Base-by-base conservation (phyloP, 352 stramenopile species). In the Bremia lactucae region DNA sequence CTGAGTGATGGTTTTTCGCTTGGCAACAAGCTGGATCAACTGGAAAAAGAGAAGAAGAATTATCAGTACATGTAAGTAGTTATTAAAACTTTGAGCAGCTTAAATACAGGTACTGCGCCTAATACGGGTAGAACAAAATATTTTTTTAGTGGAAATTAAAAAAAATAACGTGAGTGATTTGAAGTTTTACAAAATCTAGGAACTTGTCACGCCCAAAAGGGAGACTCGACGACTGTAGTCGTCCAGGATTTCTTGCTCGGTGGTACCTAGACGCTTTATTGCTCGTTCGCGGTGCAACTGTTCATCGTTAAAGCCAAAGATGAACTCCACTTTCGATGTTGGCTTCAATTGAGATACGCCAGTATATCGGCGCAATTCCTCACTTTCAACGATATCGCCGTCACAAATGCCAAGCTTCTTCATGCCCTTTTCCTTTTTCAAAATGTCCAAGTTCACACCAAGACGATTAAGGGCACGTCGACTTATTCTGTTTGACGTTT, bases 351-450 rank as follows among this genome's bases (percentile, higher is more conserved):
- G 58, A 2, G 57, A 57, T 15, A 78, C 55, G 20, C 62, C 67
- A 11, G 60, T 72, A 50, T 79, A 78, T 14, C 65, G 61, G n/a
- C 62, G 68, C 10, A 80, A 47, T 22, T 78, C 62, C 34, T 83
- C 66, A 41, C 67, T 61, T 34, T 48, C 63, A 16, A 50, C 31
- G 23, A 83, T 76, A 46, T 83, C 70, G 20, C 72, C 54, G 42
- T 85, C 72, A 38, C 62, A 82, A 49, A 83, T 82, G 6, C 72
- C 70, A 19, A 85, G 55, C 46, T 85, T 85, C 51, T 83, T 79
- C 72, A 85, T 83, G 16, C 68, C 67, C 20, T 83, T 85, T 41
- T 85, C 72, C 22, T 82, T 75, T 44, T 72, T 74, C 48, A 84
- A 47, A 6, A 79, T 76, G 20, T 82, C 72, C 0, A 49, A 6